Conservation (phyloP, 2,329 filamentous ascomycete genomes). For the Penicillium griseofulvum region DNA sequence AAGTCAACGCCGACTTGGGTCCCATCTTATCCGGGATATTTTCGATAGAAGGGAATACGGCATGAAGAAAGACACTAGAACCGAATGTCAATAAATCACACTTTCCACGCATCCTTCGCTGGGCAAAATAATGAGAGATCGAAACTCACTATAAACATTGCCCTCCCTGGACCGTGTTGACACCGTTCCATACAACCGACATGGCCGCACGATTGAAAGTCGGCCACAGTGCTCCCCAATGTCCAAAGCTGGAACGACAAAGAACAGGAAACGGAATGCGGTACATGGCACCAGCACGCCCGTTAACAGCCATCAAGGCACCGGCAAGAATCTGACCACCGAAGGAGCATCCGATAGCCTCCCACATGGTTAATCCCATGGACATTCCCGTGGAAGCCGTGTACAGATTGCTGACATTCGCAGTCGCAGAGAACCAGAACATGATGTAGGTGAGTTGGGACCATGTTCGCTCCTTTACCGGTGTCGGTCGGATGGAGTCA, state of each 20-base stretch:
- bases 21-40: conserved; percentile 43
- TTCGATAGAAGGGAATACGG: conserved; percentile 44
- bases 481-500: conserved; percentile 44
- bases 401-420: conserved; percentile 43
- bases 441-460: conserved; percentile 41
- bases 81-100: background rate
- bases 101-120: background rate
- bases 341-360: conserved; percentile 43
- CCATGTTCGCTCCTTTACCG: conserved; percentile 44
- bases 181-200: conserved; percentile 49
- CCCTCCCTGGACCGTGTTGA: conserved; percentile 40
- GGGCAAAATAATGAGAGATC: background rate
- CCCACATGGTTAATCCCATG: conserved; percentile 51
- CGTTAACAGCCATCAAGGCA: conserved; percentile 42
- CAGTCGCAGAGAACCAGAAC: conserved; percentile 44
- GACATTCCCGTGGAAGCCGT: conserved; percentile 41
- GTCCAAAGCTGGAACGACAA: conserved; percentile 45
- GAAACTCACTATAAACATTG: conserved; percentile 36
- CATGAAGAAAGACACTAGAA: conserved; percentile 40
- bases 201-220: conserved; percentile 41
- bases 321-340: conserved; percentile 42
- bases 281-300: conserved; percentile 45
- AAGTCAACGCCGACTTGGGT: conserved; percentile 40
- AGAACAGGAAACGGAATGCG: conserved; percentile 46
- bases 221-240: conserved; percentile 49